Conservation (phyloP, 306 rosid species). For the Gastrolobium bilobum region DNA sequence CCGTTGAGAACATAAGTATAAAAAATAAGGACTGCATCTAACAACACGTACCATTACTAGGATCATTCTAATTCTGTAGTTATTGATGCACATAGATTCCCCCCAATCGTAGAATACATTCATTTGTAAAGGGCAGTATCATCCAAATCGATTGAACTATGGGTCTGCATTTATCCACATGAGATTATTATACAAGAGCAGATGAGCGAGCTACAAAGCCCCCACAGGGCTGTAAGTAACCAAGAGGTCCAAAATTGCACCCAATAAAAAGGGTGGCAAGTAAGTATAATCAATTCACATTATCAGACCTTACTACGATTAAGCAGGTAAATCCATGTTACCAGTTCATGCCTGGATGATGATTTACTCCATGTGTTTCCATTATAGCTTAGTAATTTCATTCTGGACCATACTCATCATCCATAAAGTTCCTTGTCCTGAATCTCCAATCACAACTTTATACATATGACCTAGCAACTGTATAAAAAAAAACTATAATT, state of each 20-base stretch:
- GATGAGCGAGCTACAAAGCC: slow-evolving; percentile 47
- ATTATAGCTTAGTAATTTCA: slow-evolving; percentile 43
- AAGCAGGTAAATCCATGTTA: slow-evolving; percentile 45
- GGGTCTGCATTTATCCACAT: slow-evolving; percentile 39
- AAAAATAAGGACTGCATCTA: slow-evolving; percentile 13
- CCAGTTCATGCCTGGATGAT: slow-evolving; percentile 50
- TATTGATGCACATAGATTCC: slow-evolving; percentile 41
- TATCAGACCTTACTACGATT: slow-evolving; percentile 27
- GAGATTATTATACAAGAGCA: slow-evolving; percentile 24
- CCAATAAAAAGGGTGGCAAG: slow-evolving; percentile 46
- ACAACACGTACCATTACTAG: slow-evolving; percentile 44
- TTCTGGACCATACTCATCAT: slow-evolving; percentile 45
- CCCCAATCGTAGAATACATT: slow-evolving; percentile 23
- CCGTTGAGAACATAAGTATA: slow-evolving; percentile 18
- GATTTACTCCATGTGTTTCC: slow-evolving; percentile 38
- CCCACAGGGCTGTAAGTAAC: slow-evolving; percentile 32
- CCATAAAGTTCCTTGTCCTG: slow-evolving; percentile 52
- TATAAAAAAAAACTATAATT: slow-evolving; percentile 9
- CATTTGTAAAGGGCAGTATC: slow-evolving; percentile 30
- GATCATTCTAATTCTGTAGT: slow-evolving; percentile 35
- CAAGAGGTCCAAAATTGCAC: slow-evolving; percentile 48
- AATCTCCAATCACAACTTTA: slow-evolving; percentile 45
- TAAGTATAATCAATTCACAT: slow-evolving; percentile 34
- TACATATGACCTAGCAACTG: slow-evolving; percentile 27
- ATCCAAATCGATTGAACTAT: slow-evolving; percentile 37